Base-by-base conservation (phyloP, 2,329 filamentous ascomycete genomes). In the Fusarium scirpi region DNA sequence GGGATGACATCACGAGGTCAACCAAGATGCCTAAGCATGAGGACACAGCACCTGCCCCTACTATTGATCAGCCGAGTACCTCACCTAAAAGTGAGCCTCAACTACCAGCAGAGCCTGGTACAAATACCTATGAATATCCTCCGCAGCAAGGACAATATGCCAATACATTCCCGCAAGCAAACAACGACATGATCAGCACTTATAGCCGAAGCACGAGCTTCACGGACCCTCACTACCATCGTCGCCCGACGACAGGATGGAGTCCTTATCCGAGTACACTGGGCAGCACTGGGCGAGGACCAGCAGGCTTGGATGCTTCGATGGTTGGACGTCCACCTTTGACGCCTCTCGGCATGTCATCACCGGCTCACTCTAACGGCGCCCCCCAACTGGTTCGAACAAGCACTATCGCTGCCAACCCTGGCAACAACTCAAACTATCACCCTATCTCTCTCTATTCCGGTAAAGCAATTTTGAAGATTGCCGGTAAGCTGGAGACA, bases 401-500 rank as follows among this genome's bases (percentile, higher is more conserved):
- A 6, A 89, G 86, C 78, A 88, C 85, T 3, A 80, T 88, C 16
- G 77, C 80, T 41, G 78, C 79, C 60, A 80, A 80, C 15, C 76
- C 75, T 61, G 66, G 79, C 38, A 72, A 78, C 48, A 76, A 80
- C 46, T 80, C 82, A 6, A 84, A 85, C 2, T 93, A 94, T 81
- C 93, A 94, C 73, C 91, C 92, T 1, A 94, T 97, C 77, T 88
- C 90, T 6, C 87, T 95, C 71, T 95, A 94, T 77, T 91, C 93
- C 18, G 89, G 90, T 76, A 98, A 97, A 82, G 96, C 94, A 0
- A 85, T 91, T 20, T 84, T 98, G 30, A 94, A 96, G 76, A 91
- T 98, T 64, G 88, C 92, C 57, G 94, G 94, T 22, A 93, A 98
- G 75, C 86, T 99, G 49, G 90, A 94, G 54, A 83, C 85, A 10